Evolutionary conservation across 2,329 filamentous ascomycete species (phyloP).

Genomic region (Fusarium sp.): DNA sequence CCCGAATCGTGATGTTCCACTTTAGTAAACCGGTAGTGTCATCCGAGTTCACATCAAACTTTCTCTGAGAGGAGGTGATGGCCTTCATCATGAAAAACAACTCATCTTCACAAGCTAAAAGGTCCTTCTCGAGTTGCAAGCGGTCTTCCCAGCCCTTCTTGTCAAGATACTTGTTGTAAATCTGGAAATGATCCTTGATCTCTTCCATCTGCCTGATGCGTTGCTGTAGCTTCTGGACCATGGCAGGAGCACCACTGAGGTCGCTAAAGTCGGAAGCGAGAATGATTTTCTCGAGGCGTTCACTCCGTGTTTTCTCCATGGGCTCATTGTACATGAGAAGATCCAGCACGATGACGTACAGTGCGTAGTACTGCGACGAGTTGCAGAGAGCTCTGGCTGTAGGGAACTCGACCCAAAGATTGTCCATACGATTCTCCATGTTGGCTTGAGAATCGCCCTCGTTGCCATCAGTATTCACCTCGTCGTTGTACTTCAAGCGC

Average conservation of each 20-base stretch:
- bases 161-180: constrained; percentile 89
- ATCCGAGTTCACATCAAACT: constrained; percentile 74
- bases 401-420: constrained; percentile 96
- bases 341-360: constrained; percentile 98
- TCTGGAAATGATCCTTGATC: constrained; percentile 96
- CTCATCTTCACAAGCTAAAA: constrained; percentile 93
- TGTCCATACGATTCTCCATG: constrained; percentile 87
- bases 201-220: constrained; percentile 94
- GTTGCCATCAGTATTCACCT: constrained; percentile 77
- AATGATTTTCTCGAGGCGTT: constrained; percentile 98
- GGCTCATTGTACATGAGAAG: constrained; percentile 96
- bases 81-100: constrained; percentile 99
- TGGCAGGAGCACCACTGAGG: constrained; percentile 89
- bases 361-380: constrained; percentile 95
- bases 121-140: constrained; percentile 87
- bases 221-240: constrained; percentile 91
- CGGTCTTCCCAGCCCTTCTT: constrained; percentile 92
- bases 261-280: constrained; percentile 98
- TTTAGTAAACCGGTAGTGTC: constrained; percentile 84
- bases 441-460: constrained; percentile 65
- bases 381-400: constrained; percentile 95
- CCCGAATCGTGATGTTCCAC: constrained; percentile 93
- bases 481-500: constrained; percentile 96
- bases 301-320: constrained; percentile 94
- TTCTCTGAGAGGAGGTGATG: constrained; percentile 94